phyloP scores from a whole-genome alignment of 2,329 filamentous ascomycete genomes.

The Balansia obtecta region DNA sequence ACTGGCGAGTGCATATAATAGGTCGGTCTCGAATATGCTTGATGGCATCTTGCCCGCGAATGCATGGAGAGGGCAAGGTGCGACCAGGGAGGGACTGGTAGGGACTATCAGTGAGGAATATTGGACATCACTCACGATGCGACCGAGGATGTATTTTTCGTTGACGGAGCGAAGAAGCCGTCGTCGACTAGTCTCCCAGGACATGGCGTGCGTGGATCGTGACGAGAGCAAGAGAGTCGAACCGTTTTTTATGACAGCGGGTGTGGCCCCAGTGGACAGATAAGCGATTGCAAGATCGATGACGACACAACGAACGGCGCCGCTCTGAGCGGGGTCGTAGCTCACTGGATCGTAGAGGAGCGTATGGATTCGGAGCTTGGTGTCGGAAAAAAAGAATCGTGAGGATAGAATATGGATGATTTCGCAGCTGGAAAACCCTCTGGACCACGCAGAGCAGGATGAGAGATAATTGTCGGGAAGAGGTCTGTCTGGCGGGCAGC shows the following conservation, averaged over 20 bases:
- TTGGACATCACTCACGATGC: constrained; percentile 42
- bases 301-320: constrained; percentile 1
- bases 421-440: neutral
- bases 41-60: neutral
- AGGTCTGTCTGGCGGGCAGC: neutral
- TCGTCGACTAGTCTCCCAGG: constrained; percentile 45
- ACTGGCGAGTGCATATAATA: too few species aligned
- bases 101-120: neutral
- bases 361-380: neutral
- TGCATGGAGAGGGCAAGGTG: neutral
- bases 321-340: neutral
- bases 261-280: neutral
- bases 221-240: neutral
- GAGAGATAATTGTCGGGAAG: neutral
- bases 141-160: constrained; percentile 57
- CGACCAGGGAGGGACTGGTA: neutral
- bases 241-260: neutral
- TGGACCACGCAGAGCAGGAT: neutral
- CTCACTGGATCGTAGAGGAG: neutral
- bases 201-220: constrained; percentile 27
- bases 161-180: constrained; percentile 52
- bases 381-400: neutral
- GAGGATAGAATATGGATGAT: neutral
- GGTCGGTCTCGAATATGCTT: too few species aligned
- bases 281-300: neutral